Percentiles rank a stretch among this genome's conserved stretches.
These are phyloP conservation scores for Penicillium waksmanii DNA, from an alignment of 495 filamentous ascomycete genomes.

Conservation along the genomic window DNA sequence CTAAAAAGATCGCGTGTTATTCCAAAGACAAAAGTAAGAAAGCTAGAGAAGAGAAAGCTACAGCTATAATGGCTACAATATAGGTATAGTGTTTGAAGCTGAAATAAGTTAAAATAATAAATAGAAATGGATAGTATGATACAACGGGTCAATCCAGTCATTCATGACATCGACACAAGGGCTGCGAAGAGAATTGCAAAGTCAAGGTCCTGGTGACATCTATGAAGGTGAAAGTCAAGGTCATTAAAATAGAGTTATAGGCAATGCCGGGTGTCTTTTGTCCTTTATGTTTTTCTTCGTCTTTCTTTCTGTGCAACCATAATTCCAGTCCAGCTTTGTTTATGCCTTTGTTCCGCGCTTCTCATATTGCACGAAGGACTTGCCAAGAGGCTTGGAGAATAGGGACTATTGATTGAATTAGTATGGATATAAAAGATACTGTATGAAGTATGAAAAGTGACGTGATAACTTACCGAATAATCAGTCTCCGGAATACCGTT, in stretches of 20 bases:
- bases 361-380: conserved; percentile 48
- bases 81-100: too few species aligned
- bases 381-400: conserved; percentile 53
- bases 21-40: too few species aligned
- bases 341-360: conserved; percentile 42
- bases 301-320: conserved; percentile 1
- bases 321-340: conserved; percentile 14
- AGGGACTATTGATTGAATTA: conserved; percentile 42
- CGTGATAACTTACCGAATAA: conserved; percentile 44
- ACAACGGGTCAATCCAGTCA: conserved; percentile 23
- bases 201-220: background rate
- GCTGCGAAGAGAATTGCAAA: too few species aligned
- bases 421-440: background rate
- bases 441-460: background rate
- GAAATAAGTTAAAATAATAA: conserved; percentile 3
- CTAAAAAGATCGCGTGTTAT: too few species aligned
- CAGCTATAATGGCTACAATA: too few species aligned
- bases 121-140: conserved; percentile 21
- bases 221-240: conserved; percentile 9
- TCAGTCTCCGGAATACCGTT: conserved; percentile 52
- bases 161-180: conserved; percentile 9
- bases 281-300: conserved; percentile 5
- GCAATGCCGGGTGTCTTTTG: background rate
- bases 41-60: too few species aligned
- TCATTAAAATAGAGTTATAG: conserved; percentile 22